These are phyloP conservation scores for Xerocomus potaroensis DNA, from an alignment of 768 basidiomycete genomes.

Conservation along the genomic window DNA sequence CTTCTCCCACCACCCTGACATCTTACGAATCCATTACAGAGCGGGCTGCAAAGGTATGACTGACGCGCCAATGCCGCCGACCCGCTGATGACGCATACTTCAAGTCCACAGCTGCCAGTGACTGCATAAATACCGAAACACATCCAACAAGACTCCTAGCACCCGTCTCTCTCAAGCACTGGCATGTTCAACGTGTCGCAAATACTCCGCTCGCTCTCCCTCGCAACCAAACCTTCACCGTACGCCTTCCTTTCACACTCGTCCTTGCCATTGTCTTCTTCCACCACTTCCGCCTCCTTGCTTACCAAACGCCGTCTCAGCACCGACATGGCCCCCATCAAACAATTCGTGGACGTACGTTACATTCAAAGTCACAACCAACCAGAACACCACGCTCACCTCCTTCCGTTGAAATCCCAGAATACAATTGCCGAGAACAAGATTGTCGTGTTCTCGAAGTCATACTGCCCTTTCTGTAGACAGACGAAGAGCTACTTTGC, in stretches of 20 bases:
- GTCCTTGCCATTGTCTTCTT: constrained; percentile 24
- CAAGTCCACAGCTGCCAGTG: background rate
- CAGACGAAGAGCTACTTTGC: constrained; percentile 46
- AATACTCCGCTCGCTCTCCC: constrained; percentile 22
- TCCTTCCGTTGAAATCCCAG: constrained; percentile 36
- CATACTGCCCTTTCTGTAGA: constrained; percentile 50
- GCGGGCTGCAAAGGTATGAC: background rate
- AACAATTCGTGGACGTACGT: constrained; percentile 41
- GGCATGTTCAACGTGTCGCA: constrained; percentile 10
- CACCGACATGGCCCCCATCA: constrained; percentile 24
- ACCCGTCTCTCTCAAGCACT: background rate
- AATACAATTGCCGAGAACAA: constrained; percentile 44
- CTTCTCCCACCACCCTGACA: no score
- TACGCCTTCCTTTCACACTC: background rate
- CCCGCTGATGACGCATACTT: background rate
- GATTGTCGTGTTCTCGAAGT: constrained; percentile 59
- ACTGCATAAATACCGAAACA: background rate
- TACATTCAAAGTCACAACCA: no score
- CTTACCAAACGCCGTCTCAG: constrained; percentile 8
- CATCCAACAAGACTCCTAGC: background rate
- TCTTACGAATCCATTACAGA: background rate
- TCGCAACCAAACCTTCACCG: constrained; percentile 3
- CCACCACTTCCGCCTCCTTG: constrained; percentile 28
- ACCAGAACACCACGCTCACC: constrained; percentile 14
- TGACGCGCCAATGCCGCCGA: background rate